Conservation (phyloP, 2,329 filamentous ascomycete species). For the Aspergillus udagawae region DNA sequence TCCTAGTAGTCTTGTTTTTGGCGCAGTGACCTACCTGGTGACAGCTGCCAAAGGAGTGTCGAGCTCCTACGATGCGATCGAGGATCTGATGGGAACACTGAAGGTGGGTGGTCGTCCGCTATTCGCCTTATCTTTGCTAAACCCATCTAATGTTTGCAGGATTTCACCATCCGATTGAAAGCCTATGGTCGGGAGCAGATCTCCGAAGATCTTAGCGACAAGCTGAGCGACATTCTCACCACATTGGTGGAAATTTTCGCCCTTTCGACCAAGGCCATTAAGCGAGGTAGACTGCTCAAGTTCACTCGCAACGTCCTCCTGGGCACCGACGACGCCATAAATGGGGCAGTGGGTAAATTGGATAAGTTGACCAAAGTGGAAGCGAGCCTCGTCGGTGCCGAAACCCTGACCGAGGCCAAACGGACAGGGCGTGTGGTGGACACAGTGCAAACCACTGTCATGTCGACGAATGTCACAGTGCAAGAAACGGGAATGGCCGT, state of each 20-base stretch:
- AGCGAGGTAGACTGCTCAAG: constrained; percentile 38
- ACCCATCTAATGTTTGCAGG: not conserved
- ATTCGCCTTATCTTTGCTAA: not conserved
- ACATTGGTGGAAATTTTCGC: constrained; percentile 46
- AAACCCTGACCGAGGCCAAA: constrained; percentile 10
- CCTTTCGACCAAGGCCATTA: constrained; percentile 41
- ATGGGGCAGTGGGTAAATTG: constrained; percentile 39
- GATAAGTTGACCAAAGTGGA: constrained; percentile 42
- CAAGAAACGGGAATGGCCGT: constrained; percentile 5
- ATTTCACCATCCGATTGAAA: constrained; percentile 10
- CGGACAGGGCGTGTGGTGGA: constrained; percentile 5
- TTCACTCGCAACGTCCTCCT: constrained; percentile 42
- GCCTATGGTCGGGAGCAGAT: constrained; percentile 5
- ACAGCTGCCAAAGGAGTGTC: constrained; percentile 46
- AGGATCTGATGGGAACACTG: constrained; percentile 41
- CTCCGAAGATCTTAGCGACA: constrained; percentile 21
- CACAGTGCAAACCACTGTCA: not conserved
- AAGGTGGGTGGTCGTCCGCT: not conserved
- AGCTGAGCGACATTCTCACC: constrained; percentile 42
- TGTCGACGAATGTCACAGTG: constrained; percentile 1
- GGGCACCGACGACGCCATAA: constrained; percentile 39
- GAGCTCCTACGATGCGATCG: constrained; percentile 44
- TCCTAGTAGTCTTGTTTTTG: constrained; percentile 24
- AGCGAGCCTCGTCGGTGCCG: constrained; percentile 41
- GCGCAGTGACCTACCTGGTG: constrained; percentile 43